A percentile compares a stretch with the other conserved stretches of the same genome.
phyloP scores from a whole-genome alignment of 148 eudicot genomes.

The Agrostemma githago region DNA sequence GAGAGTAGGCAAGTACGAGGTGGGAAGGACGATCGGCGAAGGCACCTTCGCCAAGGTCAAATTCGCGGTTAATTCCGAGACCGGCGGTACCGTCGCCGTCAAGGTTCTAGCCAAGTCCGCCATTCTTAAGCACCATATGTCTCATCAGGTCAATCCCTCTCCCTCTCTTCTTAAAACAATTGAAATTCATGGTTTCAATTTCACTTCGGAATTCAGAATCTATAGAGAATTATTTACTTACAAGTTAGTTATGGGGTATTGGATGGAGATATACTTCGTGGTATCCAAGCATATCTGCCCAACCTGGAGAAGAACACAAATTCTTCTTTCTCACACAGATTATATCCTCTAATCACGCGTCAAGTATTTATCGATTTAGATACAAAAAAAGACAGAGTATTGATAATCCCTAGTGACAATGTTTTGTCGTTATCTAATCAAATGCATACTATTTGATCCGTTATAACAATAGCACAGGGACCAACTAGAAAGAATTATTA shows the following conservation, averaged over 20 bases:
- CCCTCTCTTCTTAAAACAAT: neutral
- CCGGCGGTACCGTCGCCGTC: constrained; percentile 73
- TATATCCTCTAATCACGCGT: no score
- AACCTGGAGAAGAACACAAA: no score
- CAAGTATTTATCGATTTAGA: no score
- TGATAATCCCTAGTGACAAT: no score
- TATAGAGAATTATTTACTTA: neutral
- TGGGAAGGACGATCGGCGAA: constrained; percentile 81
- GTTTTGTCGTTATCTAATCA: no score
- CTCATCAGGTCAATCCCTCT: constrained; percentile 56
- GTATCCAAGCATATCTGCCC: neutral
- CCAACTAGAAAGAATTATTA: no score
- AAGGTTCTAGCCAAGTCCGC: constrained; percentile 77
- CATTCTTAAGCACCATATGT: constrained; percentile 84
- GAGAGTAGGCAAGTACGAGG: constrained; percentile 77
- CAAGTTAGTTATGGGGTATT: neutral
- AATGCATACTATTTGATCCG: no score
- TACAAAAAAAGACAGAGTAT: no score
- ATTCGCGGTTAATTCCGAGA: constrained; percentile 60
- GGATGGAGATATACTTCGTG: neutral
- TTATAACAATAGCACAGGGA: no score
- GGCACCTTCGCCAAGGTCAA: constrained; percentile 88
- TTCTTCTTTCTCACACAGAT: no score
- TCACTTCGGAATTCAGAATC: neutral
- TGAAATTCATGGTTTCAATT: neutral